A percentile compares a stretch with the other conserved stretches of the same genome.
phyloP scores from a whole-genome alignment of 1,284 basidiomycete species.

The Vanrija pseudolonga region DNA sequence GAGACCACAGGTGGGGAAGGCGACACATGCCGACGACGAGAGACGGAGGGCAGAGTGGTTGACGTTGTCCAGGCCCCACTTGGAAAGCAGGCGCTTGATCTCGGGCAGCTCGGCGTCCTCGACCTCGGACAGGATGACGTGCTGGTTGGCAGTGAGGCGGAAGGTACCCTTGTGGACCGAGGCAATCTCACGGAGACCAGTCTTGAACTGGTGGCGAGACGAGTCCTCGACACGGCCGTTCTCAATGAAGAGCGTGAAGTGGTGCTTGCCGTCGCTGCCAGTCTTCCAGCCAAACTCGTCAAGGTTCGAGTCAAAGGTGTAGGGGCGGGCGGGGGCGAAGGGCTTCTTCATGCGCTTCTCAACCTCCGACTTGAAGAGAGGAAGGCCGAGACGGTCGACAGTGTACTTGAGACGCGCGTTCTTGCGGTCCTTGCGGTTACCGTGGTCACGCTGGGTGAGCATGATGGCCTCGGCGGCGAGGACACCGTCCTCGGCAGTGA shows the following conservation, averaged over 20 bases:
- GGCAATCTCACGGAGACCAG: conserved; percentile 86
- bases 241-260: conserved; percentile 94
- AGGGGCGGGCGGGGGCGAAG: conserved; percentile 69
- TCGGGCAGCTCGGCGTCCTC: conserved; percentile 64
- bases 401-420: conserved; percentile 97
- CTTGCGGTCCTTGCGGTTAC: conserved; percentile 76
- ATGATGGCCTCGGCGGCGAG: conserved; percentile 89
- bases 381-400: conserved; percentile 87
- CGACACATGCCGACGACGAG: conserved; percentile 89
- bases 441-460: conserved; percentile 91
- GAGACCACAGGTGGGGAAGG: conserved; percentile 94
- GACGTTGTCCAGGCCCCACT: conserved; percentile 90
- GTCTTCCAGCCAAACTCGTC: conserved; percentile 92
- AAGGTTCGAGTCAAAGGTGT: conserved; percentile 81
- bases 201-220: conserved; percentile 85
- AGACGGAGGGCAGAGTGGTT: conserved; percentile 75
- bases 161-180: conserved; percentile 90
- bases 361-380: conserved; percentile 81
- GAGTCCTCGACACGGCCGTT: conserved; percentile 96
- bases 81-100: conserved; percentile 74
- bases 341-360: conserved; percentile 82
- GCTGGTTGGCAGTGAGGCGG: conserved; percentile 92
- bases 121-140: conserved; percentile 84
- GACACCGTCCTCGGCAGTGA: conserved; percentile 79
- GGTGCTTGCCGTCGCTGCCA: conserved; percentile 82